Base-by-base conservation (phyloP, 1,284 basidiomycete species). In the Ustilago curta region DNA sequence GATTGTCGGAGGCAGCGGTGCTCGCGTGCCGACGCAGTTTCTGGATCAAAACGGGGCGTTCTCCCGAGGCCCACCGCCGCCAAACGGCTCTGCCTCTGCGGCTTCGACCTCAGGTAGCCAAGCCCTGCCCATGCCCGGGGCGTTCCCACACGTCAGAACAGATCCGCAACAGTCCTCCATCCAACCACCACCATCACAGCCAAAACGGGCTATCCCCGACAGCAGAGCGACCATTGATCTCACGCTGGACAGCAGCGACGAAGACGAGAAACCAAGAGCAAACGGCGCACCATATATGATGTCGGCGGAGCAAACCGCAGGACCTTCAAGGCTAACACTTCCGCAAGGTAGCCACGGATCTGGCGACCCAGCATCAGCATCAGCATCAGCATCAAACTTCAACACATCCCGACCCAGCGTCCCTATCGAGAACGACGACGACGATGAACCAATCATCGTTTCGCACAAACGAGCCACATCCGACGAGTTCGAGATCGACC, bases 361-460 rank as follows among this genome's bases (percentile, higher is more conserved):
- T 9, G 18, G n/a, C 18, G 23, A 32, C 8, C 5, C 43, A 5
- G 44, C 35, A 37, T 16, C 35, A 16, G 35, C 35, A 14, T 37
- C 35, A 37, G 35, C 35, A 4, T 14, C 35, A 37, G 35, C 35
- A 12, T 37, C 11, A 35, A 18, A 7, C 27, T 27, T 27, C 45
- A 48, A 29, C 31, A 25, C 27, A 7, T 35, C 44, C 2, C n/a
- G 29, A 14, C 14, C 60, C 2, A 47, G 49, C 39, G 45, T 56
- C 2, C 8, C 55, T 8, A 12, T 70, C 11, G 49, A 40, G 6
- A 70, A 75, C 25, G 79, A 80, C 31, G 79, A 78, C 25, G 73
- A 74, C 21, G 78, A 81, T 52, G 80, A 80, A 55, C 77, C 75
- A 9, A 63, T 76, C 18, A 57, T 77, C n/a, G 67, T 82, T 14